Percentiles rank a stretch among this genome's conserved stretches.
These are phyloP conservation scores for Rhodotorula diobovata DNA, from an alignment of 768 basidiomycete genomes.

Conservation along the genomic window DNA sequence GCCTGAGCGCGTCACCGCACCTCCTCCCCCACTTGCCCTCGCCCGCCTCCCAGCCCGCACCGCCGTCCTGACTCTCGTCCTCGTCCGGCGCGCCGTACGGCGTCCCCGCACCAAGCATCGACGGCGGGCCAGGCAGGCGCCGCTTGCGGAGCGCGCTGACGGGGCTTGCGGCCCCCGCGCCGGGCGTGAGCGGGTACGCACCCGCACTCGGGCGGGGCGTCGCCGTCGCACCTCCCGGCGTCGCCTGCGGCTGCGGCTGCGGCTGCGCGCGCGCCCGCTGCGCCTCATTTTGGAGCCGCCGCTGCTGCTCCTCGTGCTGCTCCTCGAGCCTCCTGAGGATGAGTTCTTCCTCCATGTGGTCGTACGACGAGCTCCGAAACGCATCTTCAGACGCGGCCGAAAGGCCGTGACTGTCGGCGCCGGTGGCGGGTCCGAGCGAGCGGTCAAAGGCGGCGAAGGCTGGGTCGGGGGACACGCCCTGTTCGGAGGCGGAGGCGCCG, in stretches of 20 bases:
- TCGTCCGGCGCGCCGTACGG: not conserved
- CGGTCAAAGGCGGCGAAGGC: constrained; percentile 32
- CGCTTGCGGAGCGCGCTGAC: constrained; percentile 7
- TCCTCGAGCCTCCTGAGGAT: constrained; percentile 43
- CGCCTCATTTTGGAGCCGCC: constrained; percentile 43
- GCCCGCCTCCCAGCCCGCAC: not conserved
- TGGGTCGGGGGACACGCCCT: constrained; percentile 3
- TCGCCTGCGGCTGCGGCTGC: constrained; percentile 49
- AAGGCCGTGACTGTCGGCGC: constrained; percentile 6
- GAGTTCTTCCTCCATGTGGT: constrained; percentile 71
- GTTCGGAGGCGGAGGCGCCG: not conserved
- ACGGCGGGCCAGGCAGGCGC: constrained; percentile 19
- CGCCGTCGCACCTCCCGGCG: not conserved
- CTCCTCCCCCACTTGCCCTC: constrained; percentile 8
- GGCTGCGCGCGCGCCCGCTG: constrained; percentile 42
- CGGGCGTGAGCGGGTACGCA: constrained; percentile 20
- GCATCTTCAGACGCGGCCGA: constrained; percentile 8
- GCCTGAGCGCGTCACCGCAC: constrained; percentile 17
- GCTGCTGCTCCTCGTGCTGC: constrained; percentile 46
- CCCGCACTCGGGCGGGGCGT: constrained; percentile 15
- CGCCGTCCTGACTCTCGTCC: not conserved
- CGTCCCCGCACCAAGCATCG: constrained; percentile 18
- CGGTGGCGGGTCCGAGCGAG: not conserved
- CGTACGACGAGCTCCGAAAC: constrained; percentile 55
- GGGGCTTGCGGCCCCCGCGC: not conserved